Evolutionary conservation across 2,329 filamentous ascomycete genomes (phyloP), one percentile per base, ranked within the genome.

Genomic region (Ophiostoma himal-ulmi): DNA sequence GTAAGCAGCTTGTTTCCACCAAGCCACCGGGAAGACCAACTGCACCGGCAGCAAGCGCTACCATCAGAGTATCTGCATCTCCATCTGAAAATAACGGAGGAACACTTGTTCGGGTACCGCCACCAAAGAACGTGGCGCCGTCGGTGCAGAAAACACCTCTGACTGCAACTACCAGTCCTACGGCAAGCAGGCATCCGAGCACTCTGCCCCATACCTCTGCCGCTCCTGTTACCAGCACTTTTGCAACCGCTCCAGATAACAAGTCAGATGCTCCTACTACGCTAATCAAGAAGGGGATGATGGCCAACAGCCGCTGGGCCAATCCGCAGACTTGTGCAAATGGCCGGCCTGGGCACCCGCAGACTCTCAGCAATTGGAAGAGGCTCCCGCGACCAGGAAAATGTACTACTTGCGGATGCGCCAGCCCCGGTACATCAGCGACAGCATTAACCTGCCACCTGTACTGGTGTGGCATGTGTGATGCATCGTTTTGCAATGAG

Each of bases 251-350:
- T 20, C 17, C 3, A 20, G 36, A 39, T 22, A 36, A 30, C 4
- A 34, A 14, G 4, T 2, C 57, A 6, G 17, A 34, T 62, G 44
- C 17, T 7, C 17, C 34, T 65, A 8, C 62, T 17, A 34, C 36
- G 13, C 20, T 13, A 0, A 0, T 17, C 8, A 26, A 66, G 34
- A 17, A 11, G 34, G 30, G 13, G 3, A 36, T 5, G 36, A 37
- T 69, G 65, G 70, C 70, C 22, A 34, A 65, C 30, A 71, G 68
- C 22, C 57, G 70, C 48, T 71, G 70, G 68, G 68, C 70, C 22
- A 13, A 60, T 22, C 68, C 70, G 22, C 30, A 37, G 34, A 66
- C 54, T 17, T 66, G 65, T 22, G 34, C 60, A 30, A 54, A 68
- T 20, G 52, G 54, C 5, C 44, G 20, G 36, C 20, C 26, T 22